phyloP scores from a whole-genome alignment of 352 stramenopile species.

The Phytophthora vignae region DNA sequence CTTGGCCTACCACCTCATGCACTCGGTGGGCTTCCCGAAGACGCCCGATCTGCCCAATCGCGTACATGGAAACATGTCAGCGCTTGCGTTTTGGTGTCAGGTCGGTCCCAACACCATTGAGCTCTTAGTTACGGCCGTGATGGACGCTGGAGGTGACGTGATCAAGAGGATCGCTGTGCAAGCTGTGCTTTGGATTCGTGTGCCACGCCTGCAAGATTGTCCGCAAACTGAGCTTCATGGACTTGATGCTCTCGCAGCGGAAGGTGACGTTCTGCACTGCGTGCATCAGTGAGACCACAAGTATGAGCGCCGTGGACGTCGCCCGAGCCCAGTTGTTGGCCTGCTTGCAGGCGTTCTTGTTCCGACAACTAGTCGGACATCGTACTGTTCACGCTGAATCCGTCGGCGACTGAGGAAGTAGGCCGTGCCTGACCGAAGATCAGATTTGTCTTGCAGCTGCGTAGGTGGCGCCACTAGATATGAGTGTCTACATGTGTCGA shows the following conservation, averaged over 20 bases:
- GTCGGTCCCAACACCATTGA: conserved; percentile 49
- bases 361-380: no score
- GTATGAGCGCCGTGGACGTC: conserved; percentile 36
- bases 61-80: conserved; percentile 53
- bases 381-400: no score
- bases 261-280: conserved; percentile 50
- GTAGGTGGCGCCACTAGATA: neutral
- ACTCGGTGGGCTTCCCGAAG: conserved; percentile 46
- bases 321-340: conserved; percentile 19
- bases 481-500: neutral
- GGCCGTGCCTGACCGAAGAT: neutral
- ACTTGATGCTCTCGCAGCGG: conserved; percentile 39
- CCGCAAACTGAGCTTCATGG: conserved; percentile 47
- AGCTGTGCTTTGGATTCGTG: conserved; percentile 46
- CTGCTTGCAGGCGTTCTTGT: no score
- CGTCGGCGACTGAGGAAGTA: no score
- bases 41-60: conserved; percentile 49
- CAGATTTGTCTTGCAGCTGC: neutral
- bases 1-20: conserved; percentile 45
- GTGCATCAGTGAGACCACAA: conserved; percentile 44
- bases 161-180: conserved; percentile 43
- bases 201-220: conserved; percentile 46
- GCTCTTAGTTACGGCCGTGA: conserved; percentile 45
- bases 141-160: conserved; percentile 44
- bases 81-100: conserved; percentile 56